Conservation (phyloP, 2,329 filamentous ascomycete genomes). For the Colletotrichum tanaceti region DNA sequence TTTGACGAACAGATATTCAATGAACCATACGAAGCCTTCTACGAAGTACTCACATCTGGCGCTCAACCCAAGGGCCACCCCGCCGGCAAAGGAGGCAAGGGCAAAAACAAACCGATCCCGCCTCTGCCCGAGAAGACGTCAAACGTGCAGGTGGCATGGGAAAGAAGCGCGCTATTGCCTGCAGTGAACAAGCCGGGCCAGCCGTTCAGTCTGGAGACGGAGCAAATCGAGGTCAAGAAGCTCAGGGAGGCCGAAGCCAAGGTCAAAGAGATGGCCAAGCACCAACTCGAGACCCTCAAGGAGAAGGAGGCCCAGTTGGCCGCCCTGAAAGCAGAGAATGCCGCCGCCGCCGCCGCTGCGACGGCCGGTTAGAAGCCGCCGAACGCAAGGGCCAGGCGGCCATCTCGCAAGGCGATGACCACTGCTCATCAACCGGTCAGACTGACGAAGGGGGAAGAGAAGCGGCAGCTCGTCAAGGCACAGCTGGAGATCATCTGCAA, state of each 20-base stretch:
- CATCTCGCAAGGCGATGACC: conserved; percentile 7
- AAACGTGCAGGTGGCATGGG: conserved; percentile 54
- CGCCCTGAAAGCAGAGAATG: conserved; percentile 69
- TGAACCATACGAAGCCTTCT: conserved; percentile 93
- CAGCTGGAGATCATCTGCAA: conserved; percentile 7
- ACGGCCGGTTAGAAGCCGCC: conserved; percentile 41
- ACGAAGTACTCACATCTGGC: conserved; percentile 83
- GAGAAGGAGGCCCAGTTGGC: conserved; percentile 72
- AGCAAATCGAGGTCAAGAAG: conserved; percentile 70
- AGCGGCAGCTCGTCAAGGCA: conserved; percentile 11
- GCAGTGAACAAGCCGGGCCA: conserved; percentile 72
- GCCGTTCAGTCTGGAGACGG: conserved; percentile 79
- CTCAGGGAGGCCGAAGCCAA: conserved; percentile 72
- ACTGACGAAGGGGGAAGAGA: background rate
- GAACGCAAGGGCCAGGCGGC: conserved; percentile 5
- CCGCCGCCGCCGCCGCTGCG: conserved; percentile 60
- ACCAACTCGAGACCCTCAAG: conserved; percentile 70
- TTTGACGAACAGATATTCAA: conserved; percentile 98
- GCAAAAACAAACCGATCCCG: conserved; percentile 60
- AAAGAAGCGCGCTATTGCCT: conserved; percentile 81
- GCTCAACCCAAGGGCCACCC: conserved; percentile 64
- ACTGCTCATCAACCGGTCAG: background rate
- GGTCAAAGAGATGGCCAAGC: conserved; percentile 70
- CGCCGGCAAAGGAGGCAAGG: conserved; percentile 62
- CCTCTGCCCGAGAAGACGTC: conserved; percentile 49